Evolutionary conservation across 805 yeast genomes (phyloP), one percentile per base, ranked within the genome.

Genomic region (Wickerhamiella siamensis): DNA sequence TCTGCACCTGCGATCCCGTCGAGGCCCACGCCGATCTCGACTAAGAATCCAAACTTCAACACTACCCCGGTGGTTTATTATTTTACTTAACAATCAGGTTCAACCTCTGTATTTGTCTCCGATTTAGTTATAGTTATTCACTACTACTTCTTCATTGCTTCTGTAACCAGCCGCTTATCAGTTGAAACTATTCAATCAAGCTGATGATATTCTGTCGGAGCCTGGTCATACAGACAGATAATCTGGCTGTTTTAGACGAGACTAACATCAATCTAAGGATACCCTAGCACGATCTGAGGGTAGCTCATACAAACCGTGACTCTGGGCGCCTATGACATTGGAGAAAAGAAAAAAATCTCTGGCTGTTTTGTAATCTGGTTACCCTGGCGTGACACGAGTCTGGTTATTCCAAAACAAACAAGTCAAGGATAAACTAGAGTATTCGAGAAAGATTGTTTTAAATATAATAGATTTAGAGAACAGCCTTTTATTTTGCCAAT

Each of bases 1-100:
- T 87, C 62, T 91, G 98, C 66, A 86, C 95, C 20, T 88, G 98
- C 45, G 69, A 63, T 38, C 47, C 48, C n/a, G 54, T 51, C 10
- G 55, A 53, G 29, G 49, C 41, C 35, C 45, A 49, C 34, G 48
- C 38, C 8, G 40, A 38, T 36, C 12, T 14, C 8, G 33, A 12
- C 17, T 12, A 31, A 12, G 15, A 26, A 14, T 26, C 12, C 12
- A 26, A 26, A 9, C 12, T 14, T 26, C 14, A 14, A 8, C 31
- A 26, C 14, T 26, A 14, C 14, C 14, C 14, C 31, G 12, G 8
- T 14, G 31, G 8, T 12, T 31, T 31, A 14, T 16, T 31, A 9
- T 5, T n/a, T 31, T 31, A 31, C n/a, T 31, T 6, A 31, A 14
- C 17, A 14, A 5, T 31, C 5, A 31, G 33, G 14, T 26, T 26